phyloP scores from a whole-genome alignment of 768 basidiomycete species.

The Tephrocybe sp. region DNA sequence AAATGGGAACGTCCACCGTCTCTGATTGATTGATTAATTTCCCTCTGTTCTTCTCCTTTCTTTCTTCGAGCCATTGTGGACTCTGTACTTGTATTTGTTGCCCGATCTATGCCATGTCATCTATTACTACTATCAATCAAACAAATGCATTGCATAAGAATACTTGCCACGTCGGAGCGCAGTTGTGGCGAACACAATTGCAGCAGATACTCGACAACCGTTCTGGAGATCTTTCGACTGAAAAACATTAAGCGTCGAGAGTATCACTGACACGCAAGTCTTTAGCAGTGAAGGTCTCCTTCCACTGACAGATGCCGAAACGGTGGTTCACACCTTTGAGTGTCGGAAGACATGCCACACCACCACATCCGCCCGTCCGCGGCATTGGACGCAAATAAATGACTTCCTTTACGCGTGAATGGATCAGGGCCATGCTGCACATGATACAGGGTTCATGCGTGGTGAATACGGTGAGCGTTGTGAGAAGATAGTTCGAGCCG shows the following conservation, averaged over 20 bases:
- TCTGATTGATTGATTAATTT: conserved; percentile 18
- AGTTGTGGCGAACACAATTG: background rate
- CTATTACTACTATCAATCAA: background rate
- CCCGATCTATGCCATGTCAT: background rate
- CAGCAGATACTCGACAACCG: too few relatives aligned
- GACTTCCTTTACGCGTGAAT: conserved; percentile 90
- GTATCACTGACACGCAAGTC: conserved; percentile 28
- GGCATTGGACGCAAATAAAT: conserved; percentile 73
- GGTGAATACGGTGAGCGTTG: conserved; percentile 78
- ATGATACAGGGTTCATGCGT: conserved; percentile 98
- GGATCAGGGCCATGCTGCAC: conserved; percentile 96
- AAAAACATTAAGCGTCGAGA: conserved; percentile 37
- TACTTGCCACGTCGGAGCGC: background rate
- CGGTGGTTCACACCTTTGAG: conserved; percentile 90
- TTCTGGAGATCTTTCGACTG: too few relatives aligned
- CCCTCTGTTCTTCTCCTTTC: background rate
- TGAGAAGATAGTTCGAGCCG: conserved; percentile 86
- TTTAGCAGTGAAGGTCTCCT: conserved; percentile 16
- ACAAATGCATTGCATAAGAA: background rate
- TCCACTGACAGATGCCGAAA: conserved; percentile 75
- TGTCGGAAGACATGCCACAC: conserved; percentile 70
- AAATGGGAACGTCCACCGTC: conserved; percentile 23
- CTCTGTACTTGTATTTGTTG: background rate
- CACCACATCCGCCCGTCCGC: conserved; percentile 85
- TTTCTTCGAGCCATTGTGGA: background rate